Conservation (phyloP, 2,329 filamentous ascomycete species). For the Sarocladium strictum region DNA sequence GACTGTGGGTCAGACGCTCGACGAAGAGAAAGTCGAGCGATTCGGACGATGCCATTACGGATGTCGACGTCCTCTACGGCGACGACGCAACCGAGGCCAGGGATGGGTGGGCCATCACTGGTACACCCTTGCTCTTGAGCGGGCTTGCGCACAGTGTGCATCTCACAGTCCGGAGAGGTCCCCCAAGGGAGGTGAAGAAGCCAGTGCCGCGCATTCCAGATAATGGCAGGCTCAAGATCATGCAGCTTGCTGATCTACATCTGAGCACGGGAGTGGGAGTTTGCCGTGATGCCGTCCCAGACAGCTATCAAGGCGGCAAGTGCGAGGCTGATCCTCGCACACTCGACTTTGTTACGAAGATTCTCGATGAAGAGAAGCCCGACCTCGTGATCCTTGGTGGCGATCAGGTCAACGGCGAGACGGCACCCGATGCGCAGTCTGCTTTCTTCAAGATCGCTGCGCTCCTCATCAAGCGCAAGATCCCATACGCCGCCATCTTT, state of each 20-base stretch:
- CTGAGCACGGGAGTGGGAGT: slow-evolving; percentile 80
- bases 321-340: slow-evolving; percentile 92
- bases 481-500: slow-evolving; percentile 91
- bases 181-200: slow-evolving; percentile 56
- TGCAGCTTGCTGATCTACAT: slow-evolving; percentile 93
- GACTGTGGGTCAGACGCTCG: slow-evolving; percentile 77
- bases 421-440: slow-evolving; percentile 83
- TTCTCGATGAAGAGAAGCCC: slow-evolving; percentile 89
- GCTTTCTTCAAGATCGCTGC: slow-evolving; percentile 91
- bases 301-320: slow-evolving; percentile 62
- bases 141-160: slow-evolving; percentile 61
- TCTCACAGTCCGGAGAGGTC: slow-evolving; percentile 71
- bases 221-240: slow-evolving; percentile 93
- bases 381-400: slow-evolving; percentile 88
- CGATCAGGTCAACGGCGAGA: slow-evolving; percentile 93
- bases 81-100: slow-evolving; percentile 88
- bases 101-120: slow-evolving; percentile 74
- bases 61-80: slow-evolving; percentile 81
- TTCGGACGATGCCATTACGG: slow-evolving; percentile 67
- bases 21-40: slow-evolving; percentile 68
- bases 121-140: slow-evolving; percentile 67
- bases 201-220: slow-evolving; percentile 73
- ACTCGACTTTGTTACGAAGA: slow-evolving; percentile 75
- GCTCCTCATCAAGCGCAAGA: slow-evolving; percentile 76
- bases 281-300: slow-evolving; percentile 82